Evolutionary conservation across 1,284 basidiomycete genomes (phyloP).

Genomic region (Peniophora sp.): DNA sequence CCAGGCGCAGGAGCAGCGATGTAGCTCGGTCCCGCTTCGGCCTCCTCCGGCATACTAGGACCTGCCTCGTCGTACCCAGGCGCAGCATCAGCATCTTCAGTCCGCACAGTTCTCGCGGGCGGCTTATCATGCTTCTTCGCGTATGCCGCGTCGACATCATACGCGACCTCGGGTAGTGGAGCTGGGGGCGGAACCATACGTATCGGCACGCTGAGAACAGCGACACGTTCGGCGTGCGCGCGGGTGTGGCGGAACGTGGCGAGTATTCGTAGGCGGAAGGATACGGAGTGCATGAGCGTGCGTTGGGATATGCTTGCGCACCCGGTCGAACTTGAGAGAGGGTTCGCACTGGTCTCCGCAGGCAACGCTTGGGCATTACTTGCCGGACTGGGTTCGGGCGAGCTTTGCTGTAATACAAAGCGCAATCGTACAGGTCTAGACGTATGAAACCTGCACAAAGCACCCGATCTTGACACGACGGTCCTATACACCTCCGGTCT

Average conservation of each 20-base stretch:
- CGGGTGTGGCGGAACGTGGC: constrained; percentile 65
- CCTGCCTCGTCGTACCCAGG: constrained; percentile 40
- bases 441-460: constrained; percentile 72
- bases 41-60: constrained; percentile 28
- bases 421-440: constrained; percentile 59
- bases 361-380: constrained; percentile 29
- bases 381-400: constrained; percentile 44
- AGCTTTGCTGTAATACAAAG: constrained; percentile 58
- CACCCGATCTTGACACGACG: constrained; percentile 65
- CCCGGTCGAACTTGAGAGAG: constrained; percentile 35
- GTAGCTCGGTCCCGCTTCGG: constrained; percentile 69
- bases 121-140: constrained; percentile 80
- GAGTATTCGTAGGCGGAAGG: constrained; percentile 58
- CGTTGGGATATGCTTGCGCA: constrained; percentile 69
- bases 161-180: constrained; percentile 65
- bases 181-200: constrained; percentile 64
- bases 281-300: constrained; percentile 64
- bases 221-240: constrained; percentile 55
- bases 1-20: background rate
- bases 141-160: constrained; percentile 62
- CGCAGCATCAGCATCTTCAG: constrained; percentile 56
- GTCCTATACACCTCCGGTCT: constrained; percentile 22
- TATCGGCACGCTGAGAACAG: constrained; percentile 56
- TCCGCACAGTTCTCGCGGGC: constrained; percentile 57
- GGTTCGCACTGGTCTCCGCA: constrained; percentile 13